Evolutionary conservation across 2,329 filamentous ascomycete genomes (phyloP).

Genomic region (Tricladium varicosporioides): DNA sequence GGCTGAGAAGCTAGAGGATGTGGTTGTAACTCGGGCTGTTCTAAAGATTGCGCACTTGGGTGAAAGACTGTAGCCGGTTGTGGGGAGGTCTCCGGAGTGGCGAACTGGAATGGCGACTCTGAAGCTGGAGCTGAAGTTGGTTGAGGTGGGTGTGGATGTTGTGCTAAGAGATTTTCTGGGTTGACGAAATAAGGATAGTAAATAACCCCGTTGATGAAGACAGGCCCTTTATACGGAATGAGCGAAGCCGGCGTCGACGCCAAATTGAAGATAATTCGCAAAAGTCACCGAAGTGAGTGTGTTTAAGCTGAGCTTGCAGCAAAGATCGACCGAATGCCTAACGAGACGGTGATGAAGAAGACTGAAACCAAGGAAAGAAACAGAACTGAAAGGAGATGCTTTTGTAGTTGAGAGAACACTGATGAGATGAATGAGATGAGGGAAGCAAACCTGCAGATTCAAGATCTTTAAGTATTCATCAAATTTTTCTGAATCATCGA

Average conservation of each 20-base stretch:
- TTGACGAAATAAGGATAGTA: conserved; percentile 13
- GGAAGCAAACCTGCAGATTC: conserved; percentile 27
- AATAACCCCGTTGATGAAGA: conserved; percentile 21
- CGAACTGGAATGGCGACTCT: not conserved
- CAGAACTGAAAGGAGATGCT: conserved; percentile 17
- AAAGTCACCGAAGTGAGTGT: conserved; percentile 13
- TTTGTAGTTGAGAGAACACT: conserved; percentile 28
- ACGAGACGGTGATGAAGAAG: conserved; percentile 31
- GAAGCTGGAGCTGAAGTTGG: not conserved
- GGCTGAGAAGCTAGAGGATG: too few relatives aligned
- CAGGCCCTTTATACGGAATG: conserved; percentile 21
- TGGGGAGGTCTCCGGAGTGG: too few relatives aligned
- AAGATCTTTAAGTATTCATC: conserved; percentile 31
- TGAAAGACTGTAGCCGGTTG: too few relatives aligned
- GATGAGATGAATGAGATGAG: conserved; percentile 26
- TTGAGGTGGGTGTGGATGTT: not conserved
- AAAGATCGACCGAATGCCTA: conserved; percentile 27
- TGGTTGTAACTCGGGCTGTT: too few relatives aligned
- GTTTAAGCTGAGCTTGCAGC: conserved; percentile 29
- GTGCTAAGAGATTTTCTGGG: not conserved
- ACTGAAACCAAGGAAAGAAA: conserved; percentile 17
- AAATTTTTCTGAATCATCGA: conserved; percentile 12
- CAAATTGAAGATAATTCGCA: conserved; percentile 15
- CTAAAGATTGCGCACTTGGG: too few relatives aligned
- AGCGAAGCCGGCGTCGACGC: conserved; percentile 6